Evolutionary conservation across 177 flowering plant species (phyloP).

Genomic region (Vitis hybrid): DNA sequence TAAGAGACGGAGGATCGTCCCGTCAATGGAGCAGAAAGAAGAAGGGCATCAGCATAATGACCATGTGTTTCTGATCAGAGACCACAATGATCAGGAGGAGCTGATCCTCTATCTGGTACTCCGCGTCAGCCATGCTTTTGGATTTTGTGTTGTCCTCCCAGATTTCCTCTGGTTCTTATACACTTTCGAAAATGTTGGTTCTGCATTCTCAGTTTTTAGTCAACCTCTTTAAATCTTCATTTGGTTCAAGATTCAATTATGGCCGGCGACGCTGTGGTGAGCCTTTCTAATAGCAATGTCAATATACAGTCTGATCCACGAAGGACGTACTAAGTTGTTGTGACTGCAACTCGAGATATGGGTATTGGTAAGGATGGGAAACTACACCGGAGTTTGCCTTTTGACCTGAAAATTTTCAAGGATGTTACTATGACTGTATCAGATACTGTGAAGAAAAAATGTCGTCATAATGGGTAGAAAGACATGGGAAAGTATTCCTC

Average conservation of each 20-base stretch:
- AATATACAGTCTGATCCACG: conserved; percentile 33
- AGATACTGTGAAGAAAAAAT: conserved; percentile 75
- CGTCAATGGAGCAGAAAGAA: too few relatives aligned
- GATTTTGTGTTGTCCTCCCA: too few relatives aligned
- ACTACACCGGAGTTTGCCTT: conserved; percentile 85
- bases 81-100: too few relatives aligned
- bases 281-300: conserved; percentile 46
- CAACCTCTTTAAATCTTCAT: conserved; percentile 1
- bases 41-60: too few relatives aligned
- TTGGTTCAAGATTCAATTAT: conserved; percentile 31
- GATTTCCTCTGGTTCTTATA: conserved; percentile 27
- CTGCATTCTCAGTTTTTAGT: conserved; percentile 9
- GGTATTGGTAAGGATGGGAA: conserved; percentile 96
- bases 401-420: conserved; percentile 83
- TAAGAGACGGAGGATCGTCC: too few relatives aligned
- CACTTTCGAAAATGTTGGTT: conserved; percentile 23
- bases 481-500: conserved; percentile 95
- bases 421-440: conserved; percentile 63
- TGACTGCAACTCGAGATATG: conserved; percentile 77
- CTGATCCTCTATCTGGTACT: too few relatives aligned
- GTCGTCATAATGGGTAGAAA: conserved; percentile 97
- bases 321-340: conserved; percentile 89
- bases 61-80: too few relatives aligned
- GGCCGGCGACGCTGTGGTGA: conserved; percentile 43
- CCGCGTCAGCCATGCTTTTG: too few relatives aligned